A percentile compares a stretch with the other conserved stretches of the same genome.
phyloP scores from a whole-genome alignment of 2,329 filamentous ascomycete species.

The Eutypa lata region DNA sequence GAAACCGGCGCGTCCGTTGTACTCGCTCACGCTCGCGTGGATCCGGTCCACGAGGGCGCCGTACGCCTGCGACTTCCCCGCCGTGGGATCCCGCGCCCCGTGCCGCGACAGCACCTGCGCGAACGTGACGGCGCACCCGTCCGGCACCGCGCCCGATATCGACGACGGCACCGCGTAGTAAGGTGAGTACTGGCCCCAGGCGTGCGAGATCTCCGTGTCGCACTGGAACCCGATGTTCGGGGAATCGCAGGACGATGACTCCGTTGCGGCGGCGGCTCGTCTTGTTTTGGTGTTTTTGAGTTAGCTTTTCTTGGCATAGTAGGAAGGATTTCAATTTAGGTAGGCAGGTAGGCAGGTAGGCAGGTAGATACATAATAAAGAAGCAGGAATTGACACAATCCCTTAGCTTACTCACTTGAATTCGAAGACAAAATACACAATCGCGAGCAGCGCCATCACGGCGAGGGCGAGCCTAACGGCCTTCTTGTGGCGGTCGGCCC shows the following conservation, averaged over 20 bases:
- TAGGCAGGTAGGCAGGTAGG: not conserved
- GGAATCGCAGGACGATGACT: constrained; percentile 46
- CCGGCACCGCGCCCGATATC: constrained; percentile 58
- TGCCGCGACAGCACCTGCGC: constrained; percentile 80
- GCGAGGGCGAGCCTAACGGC: constrained; percentile 15
- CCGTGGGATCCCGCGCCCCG: constrained; percentile 78
- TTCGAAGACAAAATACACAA: constrained; percentile 16
- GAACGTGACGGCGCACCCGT: constrained; percentile 72
- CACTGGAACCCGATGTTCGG: constrained; percentile 61
- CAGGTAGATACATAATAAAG: not conserved
- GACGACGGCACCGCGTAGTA: constrained; percentile 73
- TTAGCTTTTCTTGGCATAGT: constrained; percentile 4
- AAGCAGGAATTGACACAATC: not conserved
- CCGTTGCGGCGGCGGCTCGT: constrained; percentile 19
- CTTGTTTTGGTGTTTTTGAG: constrained; percentile 9
- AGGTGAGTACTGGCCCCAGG: constrained; percentile 86
- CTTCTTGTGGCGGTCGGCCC: constrained; percentile 16
- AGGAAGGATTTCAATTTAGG: not conserved
- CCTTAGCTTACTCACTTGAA: constrained; percentile 18
- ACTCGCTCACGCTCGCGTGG: constrained; percentile 53
- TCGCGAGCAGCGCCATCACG: constrained; percentile 15
- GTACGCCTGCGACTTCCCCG: constrained; percentile 63
- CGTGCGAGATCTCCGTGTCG: constrained; percentile 56
- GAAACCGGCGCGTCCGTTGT: constrained; percentile 65
- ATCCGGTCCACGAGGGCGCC: constrained; percentile 62